A percentile compares a stretch with the other conserved stretches of the same genome.
phyloP scores from a whole-genome alignment of 768 basidiomycete species.

The Kwoniella mangroviensis region DNA sequence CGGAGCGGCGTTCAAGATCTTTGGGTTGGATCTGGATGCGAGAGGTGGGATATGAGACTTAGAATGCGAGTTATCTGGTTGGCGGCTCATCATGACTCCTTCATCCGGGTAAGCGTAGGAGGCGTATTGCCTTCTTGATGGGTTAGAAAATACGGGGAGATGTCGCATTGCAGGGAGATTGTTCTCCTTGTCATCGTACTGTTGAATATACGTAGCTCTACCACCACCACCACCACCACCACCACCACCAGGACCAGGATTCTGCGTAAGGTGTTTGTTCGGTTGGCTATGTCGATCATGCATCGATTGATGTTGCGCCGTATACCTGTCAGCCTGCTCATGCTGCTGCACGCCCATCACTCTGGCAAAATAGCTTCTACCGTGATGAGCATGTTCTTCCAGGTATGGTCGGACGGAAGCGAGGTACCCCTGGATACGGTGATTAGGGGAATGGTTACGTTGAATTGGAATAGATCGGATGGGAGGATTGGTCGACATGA shows the following conservation, averaged over 20 bases:
- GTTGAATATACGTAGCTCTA: too few species aligned
- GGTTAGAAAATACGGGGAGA: background rate
- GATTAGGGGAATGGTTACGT: slow-evolving; percentile 1
- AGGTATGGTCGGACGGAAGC: slow-evolving; percentile 22
- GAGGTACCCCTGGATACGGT: slow-evolving; percentile 26
- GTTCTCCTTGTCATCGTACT: background rate
- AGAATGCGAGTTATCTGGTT: background rate
- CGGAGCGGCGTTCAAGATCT: background rate
- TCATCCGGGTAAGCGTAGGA: too few species aligned
- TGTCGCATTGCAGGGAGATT: background rate
- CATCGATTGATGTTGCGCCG: background rate
- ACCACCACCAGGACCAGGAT: too few species aligned
- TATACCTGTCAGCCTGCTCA: background rate
- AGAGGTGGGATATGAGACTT: background rate
- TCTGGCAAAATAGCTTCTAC: background rate
- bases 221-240: too few species aligned
- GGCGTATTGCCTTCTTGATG: background rate
- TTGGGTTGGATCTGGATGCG: background rate
- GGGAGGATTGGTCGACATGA: slow-evolving; percentile 33
- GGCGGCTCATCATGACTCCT: too few species aligned
- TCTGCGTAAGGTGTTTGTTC: background rate
- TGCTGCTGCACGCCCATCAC: background rate
- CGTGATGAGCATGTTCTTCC: slow-evolving; percentile 1
- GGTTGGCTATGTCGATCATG: background rate
- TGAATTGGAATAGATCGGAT: slow-evolving; percentile 31